Evolutionary conservation across 2,329 filamentous ascomycete genomes (phyloP).

Genomic region (Pestalotiopsis sp.): DNA sequence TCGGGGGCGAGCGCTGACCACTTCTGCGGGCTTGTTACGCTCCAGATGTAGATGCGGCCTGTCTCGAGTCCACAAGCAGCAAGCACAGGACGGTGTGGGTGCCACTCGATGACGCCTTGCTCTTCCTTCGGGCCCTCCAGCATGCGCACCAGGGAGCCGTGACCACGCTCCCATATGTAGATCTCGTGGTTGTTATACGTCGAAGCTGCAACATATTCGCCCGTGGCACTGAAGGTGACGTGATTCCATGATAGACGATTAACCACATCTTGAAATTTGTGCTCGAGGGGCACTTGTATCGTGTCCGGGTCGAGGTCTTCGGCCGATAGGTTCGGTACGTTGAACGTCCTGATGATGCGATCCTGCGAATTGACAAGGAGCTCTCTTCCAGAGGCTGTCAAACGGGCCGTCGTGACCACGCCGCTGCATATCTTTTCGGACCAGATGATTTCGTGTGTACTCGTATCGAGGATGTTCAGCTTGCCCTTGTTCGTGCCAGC

Average conservation of each 20-base stretch:
- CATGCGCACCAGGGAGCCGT: slow-evolving; percentile 94
- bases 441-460: slow-evolving; percentile 79
- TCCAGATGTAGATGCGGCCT: slow-evolving; percentile 94
- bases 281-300: slow-evolving; percentile 87
- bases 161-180: slow-evolving; percentile 95
- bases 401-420: slow-evolving; percentile 82
- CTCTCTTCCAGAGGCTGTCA: slow-evolving; percentile 82
- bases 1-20: slow-evolving; percentile 97
- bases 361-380: slow-evolving; percentile 92
- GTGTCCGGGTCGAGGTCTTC: slow-evolving; percentile 77
- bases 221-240: slow-evolving; percentile 89
- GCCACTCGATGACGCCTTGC: slow-evolving; percentile 95
- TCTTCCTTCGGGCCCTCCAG: slow-evolving; percentile 96
- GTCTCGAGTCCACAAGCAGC: slow-evolving; percentile 92
- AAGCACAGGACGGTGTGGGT: slow-evolving; percentile 82
- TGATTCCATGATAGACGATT: slow-evolving; percentile 96
- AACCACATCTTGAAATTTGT: slow-evolving; percentile 98
- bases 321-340: slow-evolving; percentile 74
- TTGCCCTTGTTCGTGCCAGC: slow-evolving; percentile 94
- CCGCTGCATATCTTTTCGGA: slow-evolving; percentile 86
- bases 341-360: slow-evolving; percentile 89
- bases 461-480: slow-evolving; percentile 89
- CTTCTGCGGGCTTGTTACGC: slow-evolving; percentile 89
- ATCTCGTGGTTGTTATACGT: slow-evolving; percentile 99
- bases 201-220: slow-evolving; percentile 93